phyloP scores from a whole-genome alignment of 2,329 filamentous ascomycete genomes.

The Botrytis cinerea region DNA sequence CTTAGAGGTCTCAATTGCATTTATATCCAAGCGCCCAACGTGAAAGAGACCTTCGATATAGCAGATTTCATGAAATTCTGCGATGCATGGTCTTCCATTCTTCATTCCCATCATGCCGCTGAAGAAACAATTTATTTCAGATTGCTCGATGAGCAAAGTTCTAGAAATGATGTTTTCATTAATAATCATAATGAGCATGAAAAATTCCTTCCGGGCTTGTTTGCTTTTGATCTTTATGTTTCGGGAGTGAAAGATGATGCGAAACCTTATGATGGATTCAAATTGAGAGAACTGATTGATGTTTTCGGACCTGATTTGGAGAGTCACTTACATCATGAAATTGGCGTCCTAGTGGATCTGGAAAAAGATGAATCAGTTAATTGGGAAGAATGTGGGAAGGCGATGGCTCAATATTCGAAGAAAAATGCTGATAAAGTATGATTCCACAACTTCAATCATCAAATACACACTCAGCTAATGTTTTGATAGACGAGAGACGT shows the following conservation, averaged over 20 bases:
- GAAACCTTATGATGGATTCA: conserved; percentile 41
- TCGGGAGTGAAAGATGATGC: conserved; percentile 38
- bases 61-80: conserved; percentile 38
- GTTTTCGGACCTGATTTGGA: conserved; percentile 42
- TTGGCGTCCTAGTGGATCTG: conserved; percentile 44
- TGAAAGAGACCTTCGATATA: conserved; percentile 44
- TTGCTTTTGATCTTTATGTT: conserved; percentile 42
- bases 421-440: conserved; percentile 28
- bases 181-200: conserved; percentile 47
- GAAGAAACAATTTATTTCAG: conserved; percentile 48
- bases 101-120: conserved; percentile 45
- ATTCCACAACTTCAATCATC: background rate
- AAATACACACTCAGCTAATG: background rate
- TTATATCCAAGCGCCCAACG: conserved; percentile 42
- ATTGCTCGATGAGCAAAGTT: conserved; percentile 41
- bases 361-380: conserved; percentile 41
- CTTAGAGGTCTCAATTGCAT: conserved; percentile 45
- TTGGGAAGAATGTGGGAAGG: conserved; percentile 38
- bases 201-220: conserved; percentile 45
- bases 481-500: conserved; percentile 25
- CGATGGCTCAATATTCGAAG: conserved; percentile 32
- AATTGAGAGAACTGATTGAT: conserved; percentile 42
- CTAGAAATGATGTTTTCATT: conserved; percentile 41
- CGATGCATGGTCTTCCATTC: conserved; percentile 31
- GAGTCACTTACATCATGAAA: conserved; percentile 46